Evolutionary conservation across 495 filamentous ascomycete species (phyloP), one percentile per base, ranked within the genome.

Genomic region (Penicillium steckii): DNA sequence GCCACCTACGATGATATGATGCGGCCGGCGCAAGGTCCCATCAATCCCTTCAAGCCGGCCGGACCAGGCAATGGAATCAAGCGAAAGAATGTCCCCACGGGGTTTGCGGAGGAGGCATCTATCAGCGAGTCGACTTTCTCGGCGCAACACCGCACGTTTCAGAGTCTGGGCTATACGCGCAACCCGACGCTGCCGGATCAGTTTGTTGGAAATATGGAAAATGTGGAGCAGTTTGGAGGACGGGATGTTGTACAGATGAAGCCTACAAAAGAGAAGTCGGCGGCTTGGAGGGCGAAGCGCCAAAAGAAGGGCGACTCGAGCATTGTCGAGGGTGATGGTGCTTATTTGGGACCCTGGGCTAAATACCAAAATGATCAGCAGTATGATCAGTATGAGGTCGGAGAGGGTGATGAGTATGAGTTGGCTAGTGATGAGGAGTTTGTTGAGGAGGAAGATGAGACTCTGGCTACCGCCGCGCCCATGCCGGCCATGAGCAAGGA

Each of bases 291-390:
- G 13, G 71, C 81, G 26, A 89, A 87, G 60, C 76, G 94, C 27
- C 90, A 96, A 69, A 81, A 73, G 56, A 95, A 90, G 67, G 94
- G 94, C 7, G 86, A 93, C 65, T 76, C 89, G 24, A 84, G 85
- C 46, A 76, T 96, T 30, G 84, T 92, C 0, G 89, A 96, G 56
- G 94, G 94, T 0, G 85, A 89, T 5, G 85, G 85, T 30, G 85
- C 90, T 22, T 97, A 97, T 68, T 79, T 92, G 24, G 95, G 94
- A 1, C 95, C 94, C 0, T 99, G 95, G 95, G 94, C 95, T 24
- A 82, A 80, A 65, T 97, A 94, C 57, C 81, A 87, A 51, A 76
- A 82, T 53, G 76, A 84, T 30, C 74, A 78, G 52, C 68, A 77
- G 30, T 74, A 82, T 51, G 90, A 88, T 54, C 85, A 91, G 62